Percentiles rank a stretch among this genome's conserved stretches.
Conservation (phyloP, 2,329 filamentous ascomycete genomes). For the Aspergillus sp. region DNA sequence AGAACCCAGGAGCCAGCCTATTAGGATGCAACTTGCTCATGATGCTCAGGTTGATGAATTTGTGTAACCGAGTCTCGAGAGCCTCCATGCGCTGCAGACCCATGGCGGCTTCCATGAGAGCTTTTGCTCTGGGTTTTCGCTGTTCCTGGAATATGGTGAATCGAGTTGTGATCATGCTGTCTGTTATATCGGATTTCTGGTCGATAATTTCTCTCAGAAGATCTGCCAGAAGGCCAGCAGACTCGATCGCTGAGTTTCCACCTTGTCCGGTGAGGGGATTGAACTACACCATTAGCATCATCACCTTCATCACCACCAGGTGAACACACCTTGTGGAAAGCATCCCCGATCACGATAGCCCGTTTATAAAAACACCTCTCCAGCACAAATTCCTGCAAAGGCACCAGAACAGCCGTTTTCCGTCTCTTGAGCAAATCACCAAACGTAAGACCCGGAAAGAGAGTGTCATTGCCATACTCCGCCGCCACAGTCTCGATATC, state of each 20-base stretch:
- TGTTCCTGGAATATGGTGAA: conserved; percentile 3
- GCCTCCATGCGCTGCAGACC: conserved; percentile 2
- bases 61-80: conserved; percentile 4
- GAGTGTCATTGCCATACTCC: conserved; percentile 18
- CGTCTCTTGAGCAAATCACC: conserved; percentile 28
- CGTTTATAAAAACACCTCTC: conserved; percentile 36
- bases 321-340: conserved; percentile 36
- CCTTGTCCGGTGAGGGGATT: conserved; percentile 14
- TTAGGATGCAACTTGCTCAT: background rate
- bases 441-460: conserved; percentile 27
- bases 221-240: conserved; percentile 8
- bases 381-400: conserved; percentile 35
- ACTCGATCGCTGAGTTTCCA: conserved; percentile 15
- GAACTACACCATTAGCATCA: conserved; percentile 3
- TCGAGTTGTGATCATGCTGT: background rate
- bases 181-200: background rate
- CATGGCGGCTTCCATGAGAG: background rate
- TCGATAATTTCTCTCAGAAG: conserved; percentile 4
- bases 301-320: background rate
- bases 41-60: conserved; percentile 4
- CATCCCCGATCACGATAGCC: conserved; percentile 38
- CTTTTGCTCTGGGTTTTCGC: conserved; percentile 1
- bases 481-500: conserved; percentile 24
- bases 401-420: conserved; percentile 16
- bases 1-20: background rate